Evolutionary conservation across 2,329 filamentous ascomycete species (phyloP).

Genomic region (Sphaerulina musiva): DNA sequence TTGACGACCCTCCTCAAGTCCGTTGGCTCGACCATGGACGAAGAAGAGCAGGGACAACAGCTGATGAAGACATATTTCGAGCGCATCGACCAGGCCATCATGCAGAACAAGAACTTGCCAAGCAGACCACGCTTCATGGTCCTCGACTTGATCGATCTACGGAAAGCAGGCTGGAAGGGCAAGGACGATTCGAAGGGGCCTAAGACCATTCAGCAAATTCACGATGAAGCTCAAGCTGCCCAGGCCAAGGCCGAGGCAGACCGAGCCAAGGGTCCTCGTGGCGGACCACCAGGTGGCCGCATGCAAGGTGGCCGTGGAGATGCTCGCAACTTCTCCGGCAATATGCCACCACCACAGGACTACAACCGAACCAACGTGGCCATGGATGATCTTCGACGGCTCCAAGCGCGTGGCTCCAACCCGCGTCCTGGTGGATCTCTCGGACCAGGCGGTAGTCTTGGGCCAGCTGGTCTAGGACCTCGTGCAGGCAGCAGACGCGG

Average conservation of each 20-base stretch:
- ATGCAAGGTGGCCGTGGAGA: conserved; percentile 75
- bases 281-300: conserved; percentile 61
- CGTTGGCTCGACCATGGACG: conserved; percentile 81
- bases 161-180: conserved; percentile 68
- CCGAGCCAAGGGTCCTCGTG: conserved; percentile 53
- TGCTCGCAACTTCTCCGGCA: conserved; percentile 71
- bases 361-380: conserved; percentile 73
- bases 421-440: conserved; percentile 54
- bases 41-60: conserved; percentile 66
- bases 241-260: conserved; percentile 67
- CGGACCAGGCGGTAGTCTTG: conserved; percentile 70
- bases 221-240: conserved; percentile 70
- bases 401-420: conserved; percentile 61
- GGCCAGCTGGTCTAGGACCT: conserved; percentile 54
- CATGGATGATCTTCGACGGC: conserved; percentile 82
- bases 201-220: conserved; percentile 91
- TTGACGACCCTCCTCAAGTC: conserved; percentile 87
- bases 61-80: conserved; percentile 94
- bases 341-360: conserved; percentile 59
- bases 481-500: conserved; percentile 73
- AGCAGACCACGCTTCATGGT: conserved; percentile 95
- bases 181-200: conserved; percentile 97
- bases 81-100: conserved; percentile 75
- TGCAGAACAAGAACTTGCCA: conserved; percentile 65
- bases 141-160: conserved; percentile 84